Percentiles rank a stretch among this genome's conserved stretches.
Conservation (phyloP, 768 basidiomycete genomes). For the Tylopilus balloui region DNA sequence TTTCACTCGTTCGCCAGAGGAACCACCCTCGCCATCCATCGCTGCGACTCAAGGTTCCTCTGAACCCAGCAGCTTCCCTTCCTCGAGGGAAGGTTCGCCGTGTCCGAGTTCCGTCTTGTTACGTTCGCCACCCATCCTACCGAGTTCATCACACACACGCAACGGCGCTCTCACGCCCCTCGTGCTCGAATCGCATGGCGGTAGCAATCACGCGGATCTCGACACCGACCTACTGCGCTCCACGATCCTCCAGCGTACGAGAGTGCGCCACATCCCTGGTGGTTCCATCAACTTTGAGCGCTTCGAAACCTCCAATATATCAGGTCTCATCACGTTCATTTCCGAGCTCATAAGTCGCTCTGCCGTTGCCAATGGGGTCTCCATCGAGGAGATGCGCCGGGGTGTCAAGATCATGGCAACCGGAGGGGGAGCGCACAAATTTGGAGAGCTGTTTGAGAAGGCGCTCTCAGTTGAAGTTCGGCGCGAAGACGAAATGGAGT, state of each 20-base stretch:
- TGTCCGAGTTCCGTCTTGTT: conserved; percentile 2
- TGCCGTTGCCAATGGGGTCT: conserved; percentile 79
- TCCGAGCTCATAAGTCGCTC: conserved; percentile 82
- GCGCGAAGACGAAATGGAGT: conserved; percentile 98
- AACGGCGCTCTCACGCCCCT: conserved; percentile 83
- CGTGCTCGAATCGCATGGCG: conserved; percentile 53
- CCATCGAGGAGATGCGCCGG: conserved; percentile 84
- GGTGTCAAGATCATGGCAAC: conserved; percentile 98
- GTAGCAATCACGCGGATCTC: conserved; percentile 25
- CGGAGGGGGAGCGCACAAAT: conserved; percentile 94
- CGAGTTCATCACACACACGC: conserved; percentile 34
- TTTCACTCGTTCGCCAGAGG: conserved; percentile 90
- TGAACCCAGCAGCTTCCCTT: conserved; percentile 41
- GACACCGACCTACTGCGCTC: conserved; percentile 50
- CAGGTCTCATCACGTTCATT: conserved; percentile 82
- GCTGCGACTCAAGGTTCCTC: conserved; percentile 54
- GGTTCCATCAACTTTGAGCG: conserved; percentile 97
- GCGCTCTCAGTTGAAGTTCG: conserved; percentile 80
- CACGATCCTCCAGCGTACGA: conserved; percentile 62
- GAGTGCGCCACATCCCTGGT: conserved; percentile 75
- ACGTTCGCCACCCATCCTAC: conserved; percentile 25
- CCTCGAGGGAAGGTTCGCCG: conserved; percentile 32
- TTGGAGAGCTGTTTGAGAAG: conserved; percentile 75
- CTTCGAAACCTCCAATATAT: conserved; percentile 89
- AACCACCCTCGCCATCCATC: conserved; percentile 72